These are phyloP conservation scores for Geotrichum bryndzae DNA, from an alignment of 1,139 yeast species.

Conservation along the genomic window DNA sequence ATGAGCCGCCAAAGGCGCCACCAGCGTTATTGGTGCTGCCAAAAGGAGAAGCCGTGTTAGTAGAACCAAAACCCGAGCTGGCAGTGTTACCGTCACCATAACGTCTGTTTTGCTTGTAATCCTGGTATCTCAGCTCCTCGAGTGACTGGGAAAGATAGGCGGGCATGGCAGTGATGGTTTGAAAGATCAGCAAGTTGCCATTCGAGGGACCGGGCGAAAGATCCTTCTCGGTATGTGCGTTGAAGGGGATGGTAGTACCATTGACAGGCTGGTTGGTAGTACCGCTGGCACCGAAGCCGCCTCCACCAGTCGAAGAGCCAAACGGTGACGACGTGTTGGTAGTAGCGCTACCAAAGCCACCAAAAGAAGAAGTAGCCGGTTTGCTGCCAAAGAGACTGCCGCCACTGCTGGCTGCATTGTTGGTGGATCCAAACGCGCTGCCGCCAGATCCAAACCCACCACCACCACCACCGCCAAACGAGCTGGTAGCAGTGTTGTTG, in stretches of 20 bases:
- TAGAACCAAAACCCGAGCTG: slow-evolving; percentile 10
- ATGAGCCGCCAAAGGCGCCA: slow-evolving; percentile 1
- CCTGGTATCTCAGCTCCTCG: slow-evolving; percentile 86
- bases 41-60: slow-evolving; percentile 10
- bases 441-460: slow-evolving; percentile 24
- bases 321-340: slow-evolving; percentile 23
- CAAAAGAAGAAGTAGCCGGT: slow-evolving; percentile 19
- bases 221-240: slow-evolving; percentile 78
- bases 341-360: slow-evolving; percentile 30
- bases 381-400: slow-evolving; percentile 31
- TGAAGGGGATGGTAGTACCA: slow-evolving; percentile 31
- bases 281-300: slow-evolving; percentile 33
- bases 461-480: not conserved
- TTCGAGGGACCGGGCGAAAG: slow-evolving; percentile 35
- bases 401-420: slow-evolving; percentile 25
- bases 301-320: slow-evolving; percentile 29
- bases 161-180: slow-evolving; percentile 82
- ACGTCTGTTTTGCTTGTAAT: slow-evolving; percentile 71
- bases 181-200: slow-evolving; percentile 51
- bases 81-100: slow-evolving; percentile 41
- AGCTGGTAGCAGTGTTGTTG: slow-evolving; percentile 9
- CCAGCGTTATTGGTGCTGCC: slow-evolving; percentile 7
- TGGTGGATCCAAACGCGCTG: slow-evolving; percentile 14
- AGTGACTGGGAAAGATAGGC: slow-evolving; percentile 75
- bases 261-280: slow-evolving; percentile 24